Base-by-base conservation (phyloP, 345 rosid species). In the Physaria fendleri region DNA sequence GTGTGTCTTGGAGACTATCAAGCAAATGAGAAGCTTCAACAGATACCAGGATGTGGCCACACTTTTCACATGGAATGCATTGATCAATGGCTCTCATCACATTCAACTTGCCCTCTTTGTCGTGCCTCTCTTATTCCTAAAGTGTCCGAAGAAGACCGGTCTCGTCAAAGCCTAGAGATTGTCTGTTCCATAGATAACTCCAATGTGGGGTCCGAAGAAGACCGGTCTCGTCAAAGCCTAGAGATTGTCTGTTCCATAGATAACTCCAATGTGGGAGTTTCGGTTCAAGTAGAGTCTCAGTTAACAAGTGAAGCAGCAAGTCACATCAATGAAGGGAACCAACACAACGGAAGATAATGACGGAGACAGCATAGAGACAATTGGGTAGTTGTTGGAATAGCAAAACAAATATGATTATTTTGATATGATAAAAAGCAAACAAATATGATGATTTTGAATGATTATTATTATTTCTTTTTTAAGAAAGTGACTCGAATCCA, bases 11-110 rank as follows among this genome's bases (percentile, higher is more conserved):
- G 77, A 25, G 97, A 90, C 64, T 87, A 90, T 68, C 81, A 76
- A 69, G 71, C 82, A 4, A 82, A 81, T 42, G 97, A 87, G 24
- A 83, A 76, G 52, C 95, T 90, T 47, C 97, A 87, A 64, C 93
- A 79, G 56, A 78, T 90, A 38, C 93, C 95, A 2, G 55, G 79
- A 18, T 90, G 97, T 65, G 85, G 93, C 13, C 87, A 85, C 76
- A 74, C 88, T 30, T 87, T 84, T 72, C 95, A 90, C 77, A 80
- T 85, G 87, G 90, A 83, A 17, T 87, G 95, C 74, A 90, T 87
- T 37, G 93, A 87, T 55, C 71, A 68, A 43, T 90, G 95, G 97
- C 93, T 90, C 37, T 59, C 79, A 22, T 81, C 71, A 50, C 93
- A 85, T 39, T 71, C 76, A 3, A 90, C 95, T 14, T 90, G 95